Percentiles rank a stretch among this genome's conserved stretches.
Conservation (phyloP, 2,329 filamentous ascomycete species). For the Diaporthe vaccinii region DNA sequence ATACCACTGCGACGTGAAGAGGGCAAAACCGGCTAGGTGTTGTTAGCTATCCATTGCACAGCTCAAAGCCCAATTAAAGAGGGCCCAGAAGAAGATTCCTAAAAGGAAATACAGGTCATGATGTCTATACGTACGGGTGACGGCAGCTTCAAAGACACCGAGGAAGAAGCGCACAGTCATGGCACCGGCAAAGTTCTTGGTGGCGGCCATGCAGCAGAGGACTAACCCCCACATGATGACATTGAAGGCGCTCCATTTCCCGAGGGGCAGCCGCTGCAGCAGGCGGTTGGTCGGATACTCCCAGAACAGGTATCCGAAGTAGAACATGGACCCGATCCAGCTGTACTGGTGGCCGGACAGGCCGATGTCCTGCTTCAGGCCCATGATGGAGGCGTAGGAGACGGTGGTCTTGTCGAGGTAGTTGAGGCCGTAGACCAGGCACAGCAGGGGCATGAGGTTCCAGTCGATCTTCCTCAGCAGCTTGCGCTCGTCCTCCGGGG, state of each 20-base stretch:
- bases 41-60: constrained; percentile 46
- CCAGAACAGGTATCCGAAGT: constrained; percentile 63
- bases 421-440: constrained; percentile 70
- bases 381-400: constrained; percentile 67
- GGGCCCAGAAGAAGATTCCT: background rate
- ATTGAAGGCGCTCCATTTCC: constrained; percentile 75
- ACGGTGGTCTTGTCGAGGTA: constrained; percentile 63
- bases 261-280: constrained; percentile 73
- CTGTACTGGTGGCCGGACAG: constrained; percentile 73
- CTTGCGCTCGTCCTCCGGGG: constrained; percentile 55
- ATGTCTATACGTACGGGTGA: constrained; percentile 56
- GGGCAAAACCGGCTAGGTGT: constrained; percentile 67
- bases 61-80: too few relatives aligned
- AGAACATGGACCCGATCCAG: constrained; percentile 64
- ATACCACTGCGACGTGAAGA: constrained; percentile 80
- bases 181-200: constrained; percentile 70
- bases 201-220: constrained; percentile 73
- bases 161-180: constrained; percentile 77
- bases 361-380: constrained; percentile 64
- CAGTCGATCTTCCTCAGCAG: constrained; percentile 61
- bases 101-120: background rate
- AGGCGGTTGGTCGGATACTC: constrained; percentile 77
- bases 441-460: constrained; percentile 65
- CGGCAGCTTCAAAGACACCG: constrained; percentile 76
- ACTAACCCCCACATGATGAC: constrained; percentile 73